Evolutionary conservation across 2,329 filamentous ascomycete species (phyloP).

Genomic region (Diaporthe sp.): DNA sequence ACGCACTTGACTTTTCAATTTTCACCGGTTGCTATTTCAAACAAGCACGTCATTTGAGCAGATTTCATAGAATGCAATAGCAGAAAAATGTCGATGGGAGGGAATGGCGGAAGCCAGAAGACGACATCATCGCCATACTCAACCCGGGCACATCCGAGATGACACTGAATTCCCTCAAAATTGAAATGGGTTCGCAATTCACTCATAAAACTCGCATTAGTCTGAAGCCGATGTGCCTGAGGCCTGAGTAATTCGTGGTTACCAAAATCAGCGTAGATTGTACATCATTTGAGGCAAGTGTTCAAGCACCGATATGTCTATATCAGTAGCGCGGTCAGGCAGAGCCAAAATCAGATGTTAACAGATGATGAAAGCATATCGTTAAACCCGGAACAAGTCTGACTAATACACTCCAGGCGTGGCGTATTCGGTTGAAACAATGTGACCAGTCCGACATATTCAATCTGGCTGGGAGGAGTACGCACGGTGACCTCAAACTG

Average conservation of each 20-base stretch:
- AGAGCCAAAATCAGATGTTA: too few relatives aligned
- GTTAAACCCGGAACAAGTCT: too few relatives aligned
- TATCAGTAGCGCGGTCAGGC: too few relatives aligned
- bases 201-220: neutral
- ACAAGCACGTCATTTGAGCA: neutral
- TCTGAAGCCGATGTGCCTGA: neutral
- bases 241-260: neutral
- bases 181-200: neutral
- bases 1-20: neutral
- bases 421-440: neutral
- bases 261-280: neutral
- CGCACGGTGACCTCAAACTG: neutral
- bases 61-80: neutral
- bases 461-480: neutral
- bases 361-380: too few relatives aligned
- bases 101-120: neutral
- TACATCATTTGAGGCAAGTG: too few relatives aligned
- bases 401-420: neutral
- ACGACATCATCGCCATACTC: neutral
- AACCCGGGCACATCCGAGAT: neutral
- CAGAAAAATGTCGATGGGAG: neutral
- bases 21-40: neutral
- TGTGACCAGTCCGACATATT: neutral
- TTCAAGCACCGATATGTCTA: too few relatives aligned
- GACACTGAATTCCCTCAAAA: too few relatives aligned